Evolutionary conservation across 768 basidiomycete species (phyloP).

Genomic region (Trametes elegans): DNA sequence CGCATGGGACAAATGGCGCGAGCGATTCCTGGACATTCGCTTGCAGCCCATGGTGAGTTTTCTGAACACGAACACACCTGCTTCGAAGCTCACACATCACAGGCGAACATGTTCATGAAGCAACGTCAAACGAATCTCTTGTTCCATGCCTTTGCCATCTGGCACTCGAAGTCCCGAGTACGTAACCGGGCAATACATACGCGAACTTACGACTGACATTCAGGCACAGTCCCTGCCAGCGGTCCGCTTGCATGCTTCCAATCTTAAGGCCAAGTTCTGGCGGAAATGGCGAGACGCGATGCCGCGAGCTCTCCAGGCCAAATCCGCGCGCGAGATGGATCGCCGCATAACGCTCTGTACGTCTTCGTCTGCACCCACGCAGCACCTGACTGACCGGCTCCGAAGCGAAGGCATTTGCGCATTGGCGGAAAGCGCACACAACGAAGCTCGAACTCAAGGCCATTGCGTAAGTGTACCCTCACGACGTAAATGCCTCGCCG

Average conservation of each 20-base stretch:
- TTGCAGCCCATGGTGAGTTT: conserved; percentile 61
- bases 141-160: conserved; percentile 67
- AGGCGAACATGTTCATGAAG: conserved; percentile 61
- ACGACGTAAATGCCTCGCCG: conserved; percentile 1
- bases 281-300: conserved; percentile 64
- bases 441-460: conserved; percentile 76
- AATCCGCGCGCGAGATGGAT: conserved; percentile 63
- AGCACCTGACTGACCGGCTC: conserved; percentile 7
- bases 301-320: conserved; percentile 65
- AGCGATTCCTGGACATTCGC: conserved; percentile 61
- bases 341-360: conserved; percentile 55
- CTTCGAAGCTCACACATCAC: no score
- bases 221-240: conserved; percentile 67
- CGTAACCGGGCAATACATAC: conserved; percentile 22
- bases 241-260: conserved; percentile 67
- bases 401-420: conserved; percentile 53
- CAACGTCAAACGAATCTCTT: conserved; percentile 60
- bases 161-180: conserved; percentile 76
- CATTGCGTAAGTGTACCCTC: conserved; percentile 62
- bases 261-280: conserved; percentile 62
- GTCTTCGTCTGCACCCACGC: conserved; percentile 25
- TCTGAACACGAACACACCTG: neutral
- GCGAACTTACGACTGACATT: neutral
- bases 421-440: conserved; percentile 68
- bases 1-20: conserved; percentile 82